Base-by-base conservation (phyloP, 371 early-diverging fungal species). In the Apophysomyces ossiformis region DNA sequence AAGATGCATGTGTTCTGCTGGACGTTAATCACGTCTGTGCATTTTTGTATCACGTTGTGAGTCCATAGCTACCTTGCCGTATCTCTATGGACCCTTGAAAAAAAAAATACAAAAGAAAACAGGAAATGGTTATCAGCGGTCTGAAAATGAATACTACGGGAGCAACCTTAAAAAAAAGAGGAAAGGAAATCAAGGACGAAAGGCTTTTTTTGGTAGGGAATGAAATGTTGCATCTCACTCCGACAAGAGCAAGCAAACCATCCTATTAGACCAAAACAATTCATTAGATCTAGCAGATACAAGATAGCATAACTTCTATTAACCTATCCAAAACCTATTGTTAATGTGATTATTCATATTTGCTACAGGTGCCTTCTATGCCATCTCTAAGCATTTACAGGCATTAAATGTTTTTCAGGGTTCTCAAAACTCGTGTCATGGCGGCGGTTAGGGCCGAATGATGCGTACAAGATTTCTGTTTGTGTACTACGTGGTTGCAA, bases 341-440 rank as follows among this genome's bases (percentile, higher is more conserved):
- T 2, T 26, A 18, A 16, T 45, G 4, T n/a, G 46, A n/a, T 50
- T 50, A 9, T 50, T 50, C 21, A 7, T 50, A 21, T 16, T 21
- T 50, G 54, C 16, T 26, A 50, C 21, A 50, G 35, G 21, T 2
- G 32, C 3, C 54, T 50, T 50, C 1, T 26, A 50, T 16, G 54
- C 54, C 8, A 50, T 50, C 54, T 21, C 54, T 26, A 32, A 21
- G 54, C 54, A 50, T 9, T 50, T 21, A 7, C 54, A 18, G 54
- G 54, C 54, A 16, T 50, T 50, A 50, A 50, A 50, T 50, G 54
- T 50, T 50, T 50, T 50, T 50, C 54, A 50, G 54, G 54, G 54
- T 50, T 50, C 54, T 50, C 54, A 50, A 50, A 50, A 32, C 54
- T 50, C 54, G 54, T 50, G 54, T 21, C 54, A 50, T 50, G 18